These are phyloP conservation scores for Nepenthes mirabilis DNA, from an alignment of 148 eudicot genomes.

Conservation along the genomic window DNA sequence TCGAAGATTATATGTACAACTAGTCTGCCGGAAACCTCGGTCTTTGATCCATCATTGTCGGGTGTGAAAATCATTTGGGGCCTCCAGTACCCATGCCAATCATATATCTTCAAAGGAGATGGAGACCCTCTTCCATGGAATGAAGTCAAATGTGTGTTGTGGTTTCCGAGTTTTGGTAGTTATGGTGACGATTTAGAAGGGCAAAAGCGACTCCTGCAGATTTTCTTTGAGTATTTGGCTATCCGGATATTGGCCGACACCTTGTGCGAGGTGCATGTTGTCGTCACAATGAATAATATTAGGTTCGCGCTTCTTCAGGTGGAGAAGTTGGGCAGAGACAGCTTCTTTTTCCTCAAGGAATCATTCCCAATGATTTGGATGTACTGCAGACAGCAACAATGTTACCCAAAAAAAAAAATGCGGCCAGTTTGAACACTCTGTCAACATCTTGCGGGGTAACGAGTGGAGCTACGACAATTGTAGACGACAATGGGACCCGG, in stretches of 20 bases:
- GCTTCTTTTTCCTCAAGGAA: no score
- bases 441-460: no score
- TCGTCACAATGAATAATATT: conserved; percentile 66
- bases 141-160: conserved; percentile 48
- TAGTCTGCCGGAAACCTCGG: conserved; percentile 18
- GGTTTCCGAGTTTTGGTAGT: conserved; percentile 50
- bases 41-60: conserved; percentile 24
- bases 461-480: no score
- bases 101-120: conserved; percentile 23
- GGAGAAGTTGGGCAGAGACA: no score
- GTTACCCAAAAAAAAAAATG: no score
- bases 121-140: conserved; percentile 52
- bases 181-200: conserved; percentile 26
- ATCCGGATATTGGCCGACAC: conserved; percentile 44
- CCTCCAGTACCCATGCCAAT: conserved; percentile 31
- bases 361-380: no score
- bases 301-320: conserved; percentile 86
- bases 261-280: conserved; percentile 35
- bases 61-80: conserved; percentile 40
- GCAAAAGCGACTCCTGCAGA: conserved; percentile 31
- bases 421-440: no score
- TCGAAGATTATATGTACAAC: conserved; percentile 57
- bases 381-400: no score
- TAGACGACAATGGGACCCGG: no score
- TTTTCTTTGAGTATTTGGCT: conserved; percentile 53